Percentiles rank a stretch among this genome's conserved stretches.
These are phyloP conservation scores for Ogataea angusta DNA, from an alignment of 805 yeast species.

Conservation along the genomic window DNA sequence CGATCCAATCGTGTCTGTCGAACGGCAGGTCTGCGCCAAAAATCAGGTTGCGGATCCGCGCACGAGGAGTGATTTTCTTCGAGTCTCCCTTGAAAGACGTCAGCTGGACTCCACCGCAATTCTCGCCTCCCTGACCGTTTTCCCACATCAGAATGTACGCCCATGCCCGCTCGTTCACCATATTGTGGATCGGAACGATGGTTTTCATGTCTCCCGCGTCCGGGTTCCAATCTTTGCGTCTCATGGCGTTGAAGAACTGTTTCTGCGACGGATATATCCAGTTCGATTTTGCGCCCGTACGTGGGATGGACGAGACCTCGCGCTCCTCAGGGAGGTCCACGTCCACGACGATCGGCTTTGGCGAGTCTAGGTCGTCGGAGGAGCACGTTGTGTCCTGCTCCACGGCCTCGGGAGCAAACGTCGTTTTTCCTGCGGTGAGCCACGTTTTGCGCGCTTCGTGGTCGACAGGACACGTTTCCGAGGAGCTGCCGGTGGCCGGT, in stretches of 20 bases:
- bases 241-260: constrained; percentile 93
- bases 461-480: constrained; percentile 5
- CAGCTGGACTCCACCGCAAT: constrained; percentile 82
- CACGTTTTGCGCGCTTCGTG: constrained; percentile 13
- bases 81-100: constrained; percentile 90
- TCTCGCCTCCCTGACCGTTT: constrained; percentile 47
- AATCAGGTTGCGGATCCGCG: constrained; percentile 59
- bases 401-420: constrained; percentile 35
- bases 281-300: constrained; percentile 62
- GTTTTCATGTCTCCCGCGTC: constrained; percentile 78
- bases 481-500: not conserved
- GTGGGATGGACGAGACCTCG: constrained; percentile 77
- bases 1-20: constrained; percentile 94
- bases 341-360: constrained; percentile 28
- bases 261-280: constrained; percentile 97
- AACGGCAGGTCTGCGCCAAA: constrained; percentile 76
- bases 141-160: constrained; percentile 82
- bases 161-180: constrained; percentile 95
- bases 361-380: constrained; percentile 40
- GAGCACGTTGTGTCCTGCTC: constrained; percentile 40
- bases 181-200: constrained; percentile 90
- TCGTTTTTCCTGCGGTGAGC: constrained; percentile 8
- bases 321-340: constrained; percentile 64
- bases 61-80: constrained; percentile 82
- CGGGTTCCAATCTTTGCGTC: constrained; percentile 85